These are phyloP conservation scores for Cercospora janseana DNA, from an alignment of 2,329 filamentous ascomycete species.

Conservation along the genomic window DNA sequence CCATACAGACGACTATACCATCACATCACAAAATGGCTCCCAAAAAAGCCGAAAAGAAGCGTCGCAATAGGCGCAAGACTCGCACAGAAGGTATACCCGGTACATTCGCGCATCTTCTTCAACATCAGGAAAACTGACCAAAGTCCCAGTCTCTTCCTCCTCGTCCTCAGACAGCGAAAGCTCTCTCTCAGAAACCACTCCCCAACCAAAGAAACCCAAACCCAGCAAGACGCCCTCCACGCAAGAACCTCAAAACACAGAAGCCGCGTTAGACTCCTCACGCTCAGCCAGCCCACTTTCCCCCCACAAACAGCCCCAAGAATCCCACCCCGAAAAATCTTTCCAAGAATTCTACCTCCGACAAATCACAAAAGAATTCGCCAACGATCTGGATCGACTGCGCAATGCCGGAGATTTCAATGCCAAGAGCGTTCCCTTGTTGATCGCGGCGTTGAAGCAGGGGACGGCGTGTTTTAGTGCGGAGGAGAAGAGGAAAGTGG, in stretches of 20 bases:
- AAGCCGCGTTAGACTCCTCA: slow-evolving; percentile 4
- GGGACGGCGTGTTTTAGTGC: slow-evolving; percentile 60
- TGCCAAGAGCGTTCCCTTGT: slow-evolving; percentile 59
- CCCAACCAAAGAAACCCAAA: neutral
- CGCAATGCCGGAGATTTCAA: slow-evolving; percentile 69
- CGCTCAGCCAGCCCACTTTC: slow-evolving; percentile 4
- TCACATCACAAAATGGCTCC: slow-evolving; percentile 21
- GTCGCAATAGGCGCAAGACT: slow-evolving; percentile 30
- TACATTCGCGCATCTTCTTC: too few species aligned
- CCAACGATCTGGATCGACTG: slow-evolving; percentile 70
- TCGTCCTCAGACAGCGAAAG: slow-evolving; percentile 25
- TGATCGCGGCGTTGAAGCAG: slow-evolving; percentile 67
- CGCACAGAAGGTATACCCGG: slow-evolving; percentile 29
- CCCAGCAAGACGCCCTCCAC: neutral
- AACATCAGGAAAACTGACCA: too few species aligned
- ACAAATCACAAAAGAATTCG: slow-evolving; percentile 66
- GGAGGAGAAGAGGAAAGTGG: slow-evolving; percentile 52
- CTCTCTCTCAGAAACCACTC: slow-evolving; percentile 7
- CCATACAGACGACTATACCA: neutral
- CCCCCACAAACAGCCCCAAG: slow-evolving; percentile 12
- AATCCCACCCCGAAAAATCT: slow-evolving; percentile 30
- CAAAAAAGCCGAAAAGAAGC: slow-evolving; percentile 25
- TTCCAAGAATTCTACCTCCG: slow-evolving; percentile 70
- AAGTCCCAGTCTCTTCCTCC: slow-evolving; percentile 19
- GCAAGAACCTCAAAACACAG: neutral